Evolutionary conservation across 768 basidiomycete species (phyloP), one percentile per base, ranked within the genome.

Genomic region (Rhizopogon salebrosus): DNA sequence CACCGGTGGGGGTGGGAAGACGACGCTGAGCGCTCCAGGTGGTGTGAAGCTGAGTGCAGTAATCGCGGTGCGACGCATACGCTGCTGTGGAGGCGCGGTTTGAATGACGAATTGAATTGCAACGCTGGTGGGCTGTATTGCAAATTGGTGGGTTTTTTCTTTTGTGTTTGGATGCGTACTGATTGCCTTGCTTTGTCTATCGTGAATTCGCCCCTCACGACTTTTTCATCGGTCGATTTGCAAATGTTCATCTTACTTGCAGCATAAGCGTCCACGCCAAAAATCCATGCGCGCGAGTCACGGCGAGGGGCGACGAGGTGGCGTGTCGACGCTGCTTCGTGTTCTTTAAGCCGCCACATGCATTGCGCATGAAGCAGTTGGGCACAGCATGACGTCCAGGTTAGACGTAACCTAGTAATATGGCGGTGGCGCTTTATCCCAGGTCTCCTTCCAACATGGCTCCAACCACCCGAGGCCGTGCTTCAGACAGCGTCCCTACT

Each of bases 31-130:
- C 24, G 78, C 79, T 1, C 79, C 78, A 4, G 78, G 76, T 18
- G 80, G 80, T 24, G 77, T 79, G 54, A 92, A 71, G 87, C 88
- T 5, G 91, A 92, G 60, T 92, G 91, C 62, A 85, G 85, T 6
- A 92, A 92, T 67, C 92, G 90, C 60, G 91, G 90, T 20, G 90
- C 90, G 4, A 92, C 89, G 0, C 89, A 91, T 57, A 92, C 91
- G 0, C 90, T 90, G 6, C 79, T 93, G 24, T 93, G 91, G 90
- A 76, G 91, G 16, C 78, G 90, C 2, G 91, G 90, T 0, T 68
- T 93, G 59, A 92, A 92, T 56, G 91, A 93, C 58, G 90, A 93
- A 70, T 67, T 93, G 53, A 93, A 93, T 60, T 92, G 91, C 64
- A 92, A 93, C 60, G 90, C 90, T 0, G 92, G 90, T 57, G 91